Evolutionary conservation across 805 yeast genomes (phyloP).

Genomic region (Metschnikowia proteae): DNA sequence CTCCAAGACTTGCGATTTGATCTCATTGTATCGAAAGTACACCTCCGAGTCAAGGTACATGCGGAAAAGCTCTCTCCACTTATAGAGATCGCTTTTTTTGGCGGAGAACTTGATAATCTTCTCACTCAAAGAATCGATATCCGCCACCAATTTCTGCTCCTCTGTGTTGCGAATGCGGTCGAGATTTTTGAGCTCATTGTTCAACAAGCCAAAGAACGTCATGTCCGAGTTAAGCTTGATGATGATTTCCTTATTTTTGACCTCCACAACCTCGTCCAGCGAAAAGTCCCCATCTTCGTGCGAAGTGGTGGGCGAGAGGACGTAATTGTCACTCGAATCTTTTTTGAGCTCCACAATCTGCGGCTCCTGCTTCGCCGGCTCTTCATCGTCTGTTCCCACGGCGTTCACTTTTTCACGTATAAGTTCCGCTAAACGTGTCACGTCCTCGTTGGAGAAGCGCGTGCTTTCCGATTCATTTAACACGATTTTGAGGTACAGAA

Average conservation of each 20-base stretch:
- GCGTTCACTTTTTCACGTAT: slow-evolving; percentile 27
- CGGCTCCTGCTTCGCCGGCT: background rate
- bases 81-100: slow-evolving; percentile 53
- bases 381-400: slow-evolving; percentile 22
- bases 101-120: slow-evolving; percentile 22
- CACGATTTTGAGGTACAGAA: slow-evolving; percentile 38
- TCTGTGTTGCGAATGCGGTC: slow-evolving; percentile 41
- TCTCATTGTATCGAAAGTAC: slow-evolving; percentile 52
- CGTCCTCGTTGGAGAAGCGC: slow-evolving; percentile 28
- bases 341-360: slow-evolving; percentile 29
- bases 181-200: slow-evolving; percentile 49
- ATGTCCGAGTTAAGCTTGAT: slow-evolving; percentile 53
- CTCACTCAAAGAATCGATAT: slow-evolving; percentile 42
- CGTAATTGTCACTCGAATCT: slow-evolving; percentile 24
- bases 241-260: slow-evolving; percentile 30
- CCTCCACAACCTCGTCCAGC: slow-evolving; percentile 11
- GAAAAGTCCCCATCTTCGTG: slow-evolving; percentile 1
- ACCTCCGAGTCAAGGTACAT: slow-evolving; percentile 64
- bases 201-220: slow-evolving; percentile 55
- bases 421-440: slow-evolving; percentile 27
- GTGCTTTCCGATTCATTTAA: slow-evolving; percentile 28
- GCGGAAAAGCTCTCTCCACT: slow-evolving; percentile 68
- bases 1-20: slow-evolving; percentile 38
- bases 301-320: slow-evolving; percentile 27
- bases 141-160: slow-evolving; percentile 39